These are phyloP conservation scores for Dendrobium officinale DNA, from an alignment of 106 monocot genomes.

Conservation along the genomic window DNA sequence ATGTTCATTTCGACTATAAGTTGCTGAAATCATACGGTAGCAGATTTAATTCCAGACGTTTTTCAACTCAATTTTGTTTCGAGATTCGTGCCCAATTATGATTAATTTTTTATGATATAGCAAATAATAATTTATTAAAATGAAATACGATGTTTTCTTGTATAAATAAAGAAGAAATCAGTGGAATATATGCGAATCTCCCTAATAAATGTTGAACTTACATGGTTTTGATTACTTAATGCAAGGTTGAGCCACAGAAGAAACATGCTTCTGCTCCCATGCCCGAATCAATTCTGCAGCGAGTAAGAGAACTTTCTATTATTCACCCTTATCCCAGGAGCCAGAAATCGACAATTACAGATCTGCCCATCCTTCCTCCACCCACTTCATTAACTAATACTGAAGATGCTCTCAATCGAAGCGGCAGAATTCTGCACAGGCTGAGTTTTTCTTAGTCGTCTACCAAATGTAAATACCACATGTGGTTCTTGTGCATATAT, in stretches of 20 bases:
- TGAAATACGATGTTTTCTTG: no score
- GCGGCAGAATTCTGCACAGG: background rate
- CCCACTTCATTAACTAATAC: background rate
- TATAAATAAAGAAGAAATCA: background rate
- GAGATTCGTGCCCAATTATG: no score
- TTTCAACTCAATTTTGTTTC: no score
- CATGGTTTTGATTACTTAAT: background rate
- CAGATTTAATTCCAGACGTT: no score
- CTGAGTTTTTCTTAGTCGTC: background rate
- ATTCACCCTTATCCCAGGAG: slow-evolving; percentile 1
- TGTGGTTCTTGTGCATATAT: no score
- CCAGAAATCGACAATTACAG: background rate
- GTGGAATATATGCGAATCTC: no score
- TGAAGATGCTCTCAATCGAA: background rate
- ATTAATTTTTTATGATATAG: no score
- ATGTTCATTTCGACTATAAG: no score
- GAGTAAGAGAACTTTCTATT: background rate
- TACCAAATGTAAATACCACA: no score
- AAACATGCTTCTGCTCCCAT: background rate
- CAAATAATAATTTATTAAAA: no score
- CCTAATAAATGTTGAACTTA: no score
- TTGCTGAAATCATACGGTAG: no score
- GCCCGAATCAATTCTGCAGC: background rate
- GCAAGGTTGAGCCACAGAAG: background rate
- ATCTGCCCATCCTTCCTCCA: background rate